Evolutionary conservation across 331 rosid genomes (phyloP).

Genomic region (Quercus phellos): DNA sequence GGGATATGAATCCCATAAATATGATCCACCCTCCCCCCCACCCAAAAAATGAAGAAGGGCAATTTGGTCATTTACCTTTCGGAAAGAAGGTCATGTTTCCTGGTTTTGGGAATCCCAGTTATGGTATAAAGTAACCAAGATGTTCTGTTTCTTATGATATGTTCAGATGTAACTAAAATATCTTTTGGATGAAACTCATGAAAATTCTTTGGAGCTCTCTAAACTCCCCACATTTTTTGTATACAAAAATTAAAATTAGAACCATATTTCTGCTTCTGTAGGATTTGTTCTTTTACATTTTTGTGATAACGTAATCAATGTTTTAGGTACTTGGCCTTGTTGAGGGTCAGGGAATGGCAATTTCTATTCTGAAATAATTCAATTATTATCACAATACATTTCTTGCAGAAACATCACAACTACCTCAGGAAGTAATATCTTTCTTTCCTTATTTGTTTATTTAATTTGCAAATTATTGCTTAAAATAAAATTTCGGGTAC

Average conservation of each 20-base stretch:
- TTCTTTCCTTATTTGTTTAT: neutral
- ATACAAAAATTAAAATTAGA: neutral
- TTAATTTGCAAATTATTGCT: neutral
- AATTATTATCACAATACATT: neutral
- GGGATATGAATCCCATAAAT: neutral
- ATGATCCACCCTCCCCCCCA: no score
- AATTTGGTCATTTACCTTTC: neutral
- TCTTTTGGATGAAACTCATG: neutral
- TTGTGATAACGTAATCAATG: neutral
- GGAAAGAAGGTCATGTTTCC: neutral
- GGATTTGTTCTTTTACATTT: neutral
- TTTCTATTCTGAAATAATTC: neutral
- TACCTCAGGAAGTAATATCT: neutral
- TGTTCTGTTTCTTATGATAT: neutral
- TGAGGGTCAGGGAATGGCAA: neutral
- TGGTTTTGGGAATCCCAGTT: neutral
- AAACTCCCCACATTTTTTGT: neutral
- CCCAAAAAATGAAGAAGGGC: neutral
- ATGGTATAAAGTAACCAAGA: neutral
- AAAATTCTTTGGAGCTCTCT: neutral
- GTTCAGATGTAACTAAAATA: neutral
- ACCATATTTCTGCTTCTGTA: neutral
- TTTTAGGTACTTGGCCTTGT: neutral
- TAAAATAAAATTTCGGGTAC: neutral
- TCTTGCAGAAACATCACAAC: slow-evolving; percentile 1